phyloP scores from a whole-genome alignment of 768 basidiomycete species.

The Russula lepida region DNA sequence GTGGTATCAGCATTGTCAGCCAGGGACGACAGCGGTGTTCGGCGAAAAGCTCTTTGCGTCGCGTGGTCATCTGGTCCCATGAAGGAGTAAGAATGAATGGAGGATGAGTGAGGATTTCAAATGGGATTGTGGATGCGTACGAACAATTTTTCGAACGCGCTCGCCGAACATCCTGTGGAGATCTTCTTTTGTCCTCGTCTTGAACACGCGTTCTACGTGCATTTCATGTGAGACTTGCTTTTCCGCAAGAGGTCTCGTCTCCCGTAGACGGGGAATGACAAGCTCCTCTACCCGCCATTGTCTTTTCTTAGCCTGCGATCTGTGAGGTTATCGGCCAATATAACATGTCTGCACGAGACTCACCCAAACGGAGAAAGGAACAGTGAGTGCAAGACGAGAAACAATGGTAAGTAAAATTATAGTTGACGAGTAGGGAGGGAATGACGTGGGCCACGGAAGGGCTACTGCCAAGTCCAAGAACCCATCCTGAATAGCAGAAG shows the following conservation, averaged over 20 bases:
- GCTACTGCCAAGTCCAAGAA: constrained; percentile 72
- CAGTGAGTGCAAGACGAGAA: constrained; percentile 48
- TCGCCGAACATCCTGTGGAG: constrained; percentile 8
- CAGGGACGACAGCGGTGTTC: constrained; percentile 50
- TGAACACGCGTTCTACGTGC: constrained; percentile 6
- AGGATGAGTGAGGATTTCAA: not conserved
- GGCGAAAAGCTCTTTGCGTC: constrained; percentile 51
- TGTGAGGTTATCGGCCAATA: not conserved
- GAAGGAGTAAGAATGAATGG: not conserved
- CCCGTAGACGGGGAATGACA: constrained; percentile 21
- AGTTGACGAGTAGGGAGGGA: constrained; percentile 65
- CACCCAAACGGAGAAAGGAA: constrained; percentile 76
- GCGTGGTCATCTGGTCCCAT: constrained; percentile 39
- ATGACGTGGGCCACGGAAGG: constrained; percentile 58
- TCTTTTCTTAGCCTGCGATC: constrained; percentile 23
- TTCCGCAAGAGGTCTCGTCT: constrained; percentile 17
- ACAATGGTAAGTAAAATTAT: constrained; percentile 62
- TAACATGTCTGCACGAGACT: constrained; percentile 20
- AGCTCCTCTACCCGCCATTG: constrained; percentile 24
- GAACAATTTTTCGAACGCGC: constrained; percentile 17
- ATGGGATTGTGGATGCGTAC: not conserved
- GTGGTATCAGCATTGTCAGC: constrained; percentile 50
- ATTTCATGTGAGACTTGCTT: constrained; percentile 8
- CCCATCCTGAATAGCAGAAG: constrained; percentile 40
- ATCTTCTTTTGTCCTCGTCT: constrained; percentile 20